These are phyloP conservation scores for Entonaema liquescens DNA, from an alignment of 495 filamentous ascomycete genomes.

Conservation along the genomic window DNA sequence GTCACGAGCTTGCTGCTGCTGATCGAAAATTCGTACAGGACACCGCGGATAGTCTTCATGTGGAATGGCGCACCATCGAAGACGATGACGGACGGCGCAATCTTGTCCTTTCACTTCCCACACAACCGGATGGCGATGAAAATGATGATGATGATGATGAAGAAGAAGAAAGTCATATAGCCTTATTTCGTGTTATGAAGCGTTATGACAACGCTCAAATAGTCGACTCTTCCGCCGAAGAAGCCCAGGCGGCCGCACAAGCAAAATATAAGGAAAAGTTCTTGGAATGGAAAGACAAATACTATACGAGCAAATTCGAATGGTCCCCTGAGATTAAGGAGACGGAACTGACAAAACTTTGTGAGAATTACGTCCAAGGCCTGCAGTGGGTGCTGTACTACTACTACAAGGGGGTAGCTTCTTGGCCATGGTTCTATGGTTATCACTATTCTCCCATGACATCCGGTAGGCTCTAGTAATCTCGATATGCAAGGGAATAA, in stretches of 20 bases:
- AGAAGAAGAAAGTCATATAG: conserved; percentile 86
- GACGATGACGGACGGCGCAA: conserved; percentile 82
- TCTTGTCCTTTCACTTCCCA: conserved; percentile 75
- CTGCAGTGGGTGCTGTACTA: conserved; percentile 98
- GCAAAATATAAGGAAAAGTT: conserved; percentile 88
- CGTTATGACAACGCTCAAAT: conserved; percentile 90
- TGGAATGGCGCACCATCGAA: conserved; percentile 82
- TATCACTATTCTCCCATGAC: conserved; percentile 99
- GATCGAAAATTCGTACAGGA: conserved; percentile 94
- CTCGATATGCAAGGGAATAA: not conserved
- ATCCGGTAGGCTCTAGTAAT: conserved; percentile 64
- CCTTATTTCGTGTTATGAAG: conserved; percentile 82
- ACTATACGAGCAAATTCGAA: conserved; percentile 89
- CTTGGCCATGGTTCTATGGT: conserved; percentile 97
- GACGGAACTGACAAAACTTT: conserved; percentile 79
- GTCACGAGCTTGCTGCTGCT: conserved; percentile 75
- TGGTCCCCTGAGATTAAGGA: conserved; percentile 84
- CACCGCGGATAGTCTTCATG: conserved; percentile 79
- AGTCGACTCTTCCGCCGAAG: conserved; percentile 79
- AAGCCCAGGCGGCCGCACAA: conserved; percentile 78
- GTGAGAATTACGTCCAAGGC: conserved; percentile 97
- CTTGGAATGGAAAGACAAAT: conserved; percentile 88
- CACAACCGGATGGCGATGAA: conserved; percentile 56
- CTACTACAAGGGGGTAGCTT: conserved; percentile 96
- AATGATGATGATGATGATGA: conserved; percentile 75